Conservation (phyloP, 306 rosid species). For the Citrullus mucosospermus region DNA sequence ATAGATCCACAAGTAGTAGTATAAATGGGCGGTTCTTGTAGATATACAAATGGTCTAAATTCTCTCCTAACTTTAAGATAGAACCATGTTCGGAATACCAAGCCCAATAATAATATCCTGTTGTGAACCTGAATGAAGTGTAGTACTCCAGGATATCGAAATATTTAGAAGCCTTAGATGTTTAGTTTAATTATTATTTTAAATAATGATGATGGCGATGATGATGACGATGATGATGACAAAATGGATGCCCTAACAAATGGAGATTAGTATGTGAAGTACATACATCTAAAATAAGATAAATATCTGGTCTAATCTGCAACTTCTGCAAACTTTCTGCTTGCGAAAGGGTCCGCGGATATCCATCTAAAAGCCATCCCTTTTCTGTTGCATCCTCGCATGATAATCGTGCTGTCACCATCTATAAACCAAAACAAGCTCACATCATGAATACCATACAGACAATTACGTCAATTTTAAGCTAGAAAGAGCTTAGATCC, state of each 20-base stretch:
- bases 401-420: constrained; percentile 70
- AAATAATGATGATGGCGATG: too few relatives aligned
- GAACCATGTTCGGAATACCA: neutral
- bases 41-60: neutral
- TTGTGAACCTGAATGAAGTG: too few relatives aligned
- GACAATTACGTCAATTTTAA: neutral
- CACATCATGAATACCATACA: neutral
- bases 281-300: constrained; percentile 71
- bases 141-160: neutral
- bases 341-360: constrained; percentile 64
- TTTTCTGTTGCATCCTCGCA: constrained; percentile 47
- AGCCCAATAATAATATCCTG: neutral
- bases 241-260: neutral
- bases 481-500: constrained; percentile 7
- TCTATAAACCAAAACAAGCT: constrained; percentile 27
- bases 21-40: neutral
- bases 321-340: constrained; percentile 61
- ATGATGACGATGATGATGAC: too few relatives aligned
- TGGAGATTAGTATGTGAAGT: neutral
- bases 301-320: constrained; percentile 73
- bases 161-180: neutral
- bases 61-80: neutral
- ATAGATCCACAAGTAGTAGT: neutral
- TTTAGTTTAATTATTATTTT: too few relatives aligned
- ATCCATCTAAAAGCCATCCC: constrained; percentile 99